Evolutionary conservation across 2,329 filamentous ascomycete species (phyloP), one percentile per base, ranked within the genome.

Genomic region (Pyrenochaeta sp.): DNA sequence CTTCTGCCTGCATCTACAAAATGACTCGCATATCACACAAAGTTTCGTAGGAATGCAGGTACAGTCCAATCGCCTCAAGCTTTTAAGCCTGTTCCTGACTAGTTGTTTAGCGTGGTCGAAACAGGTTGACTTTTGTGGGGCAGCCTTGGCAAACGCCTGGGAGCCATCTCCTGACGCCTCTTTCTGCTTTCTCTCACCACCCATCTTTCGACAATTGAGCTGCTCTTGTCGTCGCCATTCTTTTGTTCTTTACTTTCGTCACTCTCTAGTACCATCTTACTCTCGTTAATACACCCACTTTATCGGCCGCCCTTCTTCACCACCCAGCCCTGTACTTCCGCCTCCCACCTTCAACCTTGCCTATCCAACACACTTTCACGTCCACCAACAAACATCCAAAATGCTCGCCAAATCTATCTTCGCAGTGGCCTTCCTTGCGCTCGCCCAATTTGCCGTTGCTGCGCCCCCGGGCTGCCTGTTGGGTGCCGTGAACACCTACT

Each of bases 401-500:
- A 73, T 73, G 69, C 61, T 71, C 60, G 61, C 56, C 57, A 67
- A 66, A 53, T 58, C 68, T 50, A 36, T 67, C 44, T 61, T 72
- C 58, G 58, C 64, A 47, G 51, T 64, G 49, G 61, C 66, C 15
- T 60, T 71, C 49, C 44, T 66, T 37, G 69, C 67, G 11, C 52
- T 71, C 29, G 56, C 68, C 32, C 49, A 59, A 33, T 56, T 70
- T 39, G 58, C 57, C 23, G 50, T 61, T 42, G 68, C 69, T 15
- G 53, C 58, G 11, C 61, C 67, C 15, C 66, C 71, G 5, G 64
- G 57, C 49, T 73, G 69, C 55, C 58, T 72, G 29, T 64, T 72
- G 41, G 71, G 67, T 47, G 69, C 69, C 21, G 56, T 69, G 33
- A 72, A 71, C 60, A 45, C 58, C 39, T 71, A 68, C 60, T 45